A percentile compares a stretch with the other conserved stretches of the same genome.
phyloP scores from a whole-genome alignment of 2,329 filamentous ascomycete species.

The Hypoxylon sp. region DNA sequence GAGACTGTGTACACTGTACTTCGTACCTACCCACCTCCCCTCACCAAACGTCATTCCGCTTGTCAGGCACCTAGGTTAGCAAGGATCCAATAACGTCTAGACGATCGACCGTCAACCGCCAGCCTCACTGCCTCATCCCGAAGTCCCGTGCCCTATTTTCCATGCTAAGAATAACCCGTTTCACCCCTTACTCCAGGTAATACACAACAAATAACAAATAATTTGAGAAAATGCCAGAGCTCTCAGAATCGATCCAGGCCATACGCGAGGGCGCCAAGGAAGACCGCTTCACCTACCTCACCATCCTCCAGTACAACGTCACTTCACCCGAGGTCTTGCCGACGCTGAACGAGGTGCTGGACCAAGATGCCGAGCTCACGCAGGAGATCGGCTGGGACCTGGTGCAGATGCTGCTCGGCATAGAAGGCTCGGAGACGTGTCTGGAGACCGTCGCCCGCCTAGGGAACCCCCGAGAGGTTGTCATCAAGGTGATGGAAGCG shows the following conservation, averaged over 20 bases:
- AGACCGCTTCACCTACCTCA: conserved; percentile 82
- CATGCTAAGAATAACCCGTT: background rate
- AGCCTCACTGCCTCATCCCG: conserved; percentile 29
- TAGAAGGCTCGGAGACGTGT: conserved; percentile 76
- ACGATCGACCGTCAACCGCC: conserved; percentile 21
- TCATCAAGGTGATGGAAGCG: conserved; percentile 82
- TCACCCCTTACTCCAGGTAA: background rate
- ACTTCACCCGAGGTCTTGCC: conserved; percentile 72
- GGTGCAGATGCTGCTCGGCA: conserved; percentile 77
- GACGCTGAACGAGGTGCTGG: conserved; percentile 72
- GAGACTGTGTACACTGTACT: conserved; percentile 19
- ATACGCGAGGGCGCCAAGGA: conserved; percentile 50
- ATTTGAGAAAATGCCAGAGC: conserved; percentile 49
- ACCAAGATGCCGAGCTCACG: conserved; percentile 73
- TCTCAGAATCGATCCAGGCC: conserved; percentile 49
- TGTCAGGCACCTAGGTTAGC: conserved; percentile 8
- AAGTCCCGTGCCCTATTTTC: background rate
- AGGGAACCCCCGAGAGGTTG: conserved; percentile 84
- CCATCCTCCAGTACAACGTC: conserved; percentile 80
- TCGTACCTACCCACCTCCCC: conserved; percentile 23
- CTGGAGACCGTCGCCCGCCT: conserved; percentile 79
- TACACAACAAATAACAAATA: background rate
- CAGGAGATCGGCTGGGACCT: conserved; percentile 87
- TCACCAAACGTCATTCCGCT: conserved; percentile 36
- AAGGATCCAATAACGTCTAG: conserved; percentile 14